phyloP scores from a whole-genome alignment of 306 rosid genomes.

The Gastrolobium villosum region DNA sequence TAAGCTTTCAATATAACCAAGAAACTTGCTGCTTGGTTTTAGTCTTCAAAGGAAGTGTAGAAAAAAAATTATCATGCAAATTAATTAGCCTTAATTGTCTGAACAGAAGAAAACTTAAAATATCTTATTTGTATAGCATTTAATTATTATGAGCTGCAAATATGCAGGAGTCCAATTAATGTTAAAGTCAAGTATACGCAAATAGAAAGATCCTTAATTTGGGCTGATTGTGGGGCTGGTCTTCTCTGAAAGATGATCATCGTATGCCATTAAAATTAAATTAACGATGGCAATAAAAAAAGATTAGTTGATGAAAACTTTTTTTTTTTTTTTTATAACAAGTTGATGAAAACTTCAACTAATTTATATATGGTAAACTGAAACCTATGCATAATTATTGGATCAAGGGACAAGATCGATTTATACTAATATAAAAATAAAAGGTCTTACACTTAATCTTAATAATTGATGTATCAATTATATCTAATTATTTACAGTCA shows the following conservation, averaged over 20 bases:
- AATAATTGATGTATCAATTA: no score
- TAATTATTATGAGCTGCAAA: conserved; percentile 25
- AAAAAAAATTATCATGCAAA: background rate
- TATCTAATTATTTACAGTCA: no score
- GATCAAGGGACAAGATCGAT: background rate
- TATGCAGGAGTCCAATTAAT: background rate
- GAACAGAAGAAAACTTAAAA: background rate
- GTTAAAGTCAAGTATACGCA: background rate
- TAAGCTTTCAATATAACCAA: background rate
- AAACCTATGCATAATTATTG: background rate
- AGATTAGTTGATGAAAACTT: background rate
- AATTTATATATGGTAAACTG: background rate
- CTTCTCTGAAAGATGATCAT: background rate
- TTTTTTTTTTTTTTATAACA: no score
- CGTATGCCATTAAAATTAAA: background rate
- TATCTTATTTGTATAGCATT: background rate
- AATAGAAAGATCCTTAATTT: background rate
- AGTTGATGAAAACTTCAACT: background rate
- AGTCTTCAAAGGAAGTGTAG: background rate
- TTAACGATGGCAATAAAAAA: background rate
- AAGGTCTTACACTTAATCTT: no score
- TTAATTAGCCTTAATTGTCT: background rate
- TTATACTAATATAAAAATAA: no score
- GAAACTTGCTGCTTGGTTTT: background rate
- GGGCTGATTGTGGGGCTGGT: conserved; percentile 30